phyloP scores from a whole-genome alignment of 441 rosid genomes.

The Erysimum cheiri region DNA sequence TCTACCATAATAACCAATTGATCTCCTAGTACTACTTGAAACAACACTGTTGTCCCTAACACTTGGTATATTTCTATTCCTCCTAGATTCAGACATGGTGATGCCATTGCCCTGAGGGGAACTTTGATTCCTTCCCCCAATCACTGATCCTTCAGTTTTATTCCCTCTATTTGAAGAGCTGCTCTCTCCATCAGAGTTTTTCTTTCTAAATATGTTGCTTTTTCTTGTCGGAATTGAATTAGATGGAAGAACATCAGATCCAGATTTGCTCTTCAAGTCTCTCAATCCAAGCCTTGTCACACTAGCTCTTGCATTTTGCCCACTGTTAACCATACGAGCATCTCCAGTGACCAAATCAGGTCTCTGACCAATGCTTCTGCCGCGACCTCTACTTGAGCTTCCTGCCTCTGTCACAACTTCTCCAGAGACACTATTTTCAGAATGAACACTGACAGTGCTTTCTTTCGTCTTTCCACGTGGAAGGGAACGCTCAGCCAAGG shows the following conservation, averaged over 20 bases:
- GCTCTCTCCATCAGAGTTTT: conserved; percentile 66
- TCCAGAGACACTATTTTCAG: conserved; percentile 24
- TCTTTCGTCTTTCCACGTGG: conserved; percentile 42
- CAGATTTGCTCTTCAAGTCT: conserved; percentile 60
- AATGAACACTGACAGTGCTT: conserved; percentile 1
- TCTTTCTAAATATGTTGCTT: conserved; percentile 53
- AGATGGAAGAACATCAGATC: conserved; percentile 55
- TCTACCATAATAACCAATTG: conserved; percentile 52
- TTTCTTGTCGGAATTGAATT: conserved; percentile 53
- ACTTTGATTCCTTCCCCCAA: conserved; percentile 48
- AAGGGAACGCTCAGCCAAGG: conserved; percentile 39
- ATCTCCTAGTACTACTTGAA: conserved; percentile 66
- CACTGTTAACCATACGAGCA: conserved; percentile 38
- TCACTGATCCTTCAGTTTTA: conserved; percentile 51
- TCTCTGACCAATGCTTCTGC: conserved; percentile 48
- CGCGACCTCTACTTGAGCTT: conserved; percentile 57
- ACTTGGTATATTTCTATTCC: conserved; percentile 55
- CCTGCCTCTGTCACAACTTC: conserved; percentile 46
- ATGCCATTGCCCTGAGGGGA: conserved; percentile 51
- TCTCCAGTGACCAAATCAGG: conserved; percentile 49
- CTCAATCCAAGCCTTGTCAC: conserved; percentile 52
- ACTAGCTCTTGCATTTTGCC: conserved; percentile 47
- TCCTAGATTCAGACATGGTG: conserved; percentile 71
- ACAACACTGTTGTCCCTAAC: conserved; percentile 57
- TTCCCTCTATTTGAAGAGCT: conserved; percentile 68